phyloP scores from a whole-genome alignment of 208 protist genomes.

The Trypanosoma melophagium region DNA sequence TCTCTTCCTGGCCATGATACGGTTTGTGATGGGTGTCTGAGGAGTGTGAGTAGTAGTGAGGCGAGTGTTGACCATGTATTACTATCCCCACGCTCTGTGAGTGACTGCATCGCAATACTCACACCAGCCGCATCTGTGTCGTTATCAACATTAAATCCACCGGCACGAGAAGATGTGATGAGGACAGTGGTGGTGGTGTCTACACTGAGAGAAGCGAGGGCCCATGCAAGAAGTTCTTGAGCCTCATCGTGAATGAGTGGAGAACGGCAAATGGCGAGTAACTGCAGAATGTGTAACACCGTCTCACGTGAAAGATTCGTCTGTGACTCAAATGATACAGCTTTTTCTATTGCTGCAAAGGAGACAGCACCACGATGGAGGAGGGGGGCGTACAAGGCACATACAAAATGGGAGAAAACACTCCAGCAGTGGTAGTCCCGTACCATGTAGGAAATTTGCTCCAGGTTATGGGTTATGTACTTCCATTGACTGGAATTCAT shows the following conservation, averaged over 20 bases:
- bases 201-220: constrained; percentile 18
- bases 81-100: too few relatives aligned
- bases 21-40: too few relatives aligned
- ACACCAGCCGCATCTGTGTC: too few relatives aligned
- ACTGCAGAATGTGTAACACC: constrained; percentile 49
- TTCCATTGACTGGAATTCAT: constrained; percentile 70
- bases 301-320: constrained; percentile 39
- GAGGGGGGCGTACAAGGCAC: constrained; percentile 45
- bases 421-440: constrained; percentile 50
- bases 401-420: constrained; percentile 47
- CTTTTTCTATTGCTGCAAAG: constrained; percentile 55
- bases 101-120: too few relatives aligned
- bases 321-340: constrained; percentile 47
- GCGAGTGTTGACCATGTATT: too few relatives aligned
- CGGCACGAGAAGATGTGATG: too few relatives aligned
- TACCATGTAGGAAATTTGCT: constrained; percentile 43
- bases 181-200: too few relatives aligned
- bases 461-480: constrained; percentile 42
- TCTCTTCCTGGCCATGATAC: too few relatives aligned
- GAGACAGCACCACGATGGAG: constrained; percentile 41
- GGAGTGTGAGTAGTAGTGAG: too few relatives aligned
- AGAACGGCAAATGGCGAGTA: constrained; percentile 55
- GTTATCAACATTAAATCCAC: too few relatives aligned
- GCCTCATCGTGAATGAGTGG: constrained; percentile 40
- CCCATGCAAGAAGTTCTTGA: constrained; percentile 40